Percentiles rank a stretch among this genome's conserved stretches.
Evolutionary conservation across 1,284 basidiomycete genomes (phyloP).

Genomic region (Moesziomyces sp.): DNA sequence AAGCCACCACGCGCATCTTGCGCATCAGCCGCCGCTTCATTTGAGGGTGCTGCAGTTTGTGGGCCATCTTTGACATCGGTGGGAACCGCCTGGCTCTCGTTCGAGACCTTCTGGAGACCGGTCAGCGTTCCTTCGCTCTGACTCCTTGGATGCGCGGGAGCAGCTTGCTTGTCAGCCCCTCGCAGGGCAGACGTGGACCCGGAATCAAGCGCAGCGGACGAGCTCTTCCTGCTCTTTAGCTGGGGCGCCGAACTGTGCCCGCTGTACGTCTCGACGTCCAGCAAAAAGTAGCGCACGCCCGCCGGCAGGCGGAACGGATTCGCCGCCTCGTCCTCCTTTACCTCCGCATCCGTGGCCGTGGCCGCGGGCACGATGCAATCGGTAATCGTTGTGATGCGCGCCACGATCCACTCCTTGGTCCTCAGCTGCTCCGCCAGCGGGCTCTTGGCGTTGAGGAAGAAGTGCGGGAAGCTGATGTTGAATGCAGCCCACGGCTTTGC

Average conservation of each 20-base stretch:
- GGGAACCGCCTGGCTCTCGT: neutral
- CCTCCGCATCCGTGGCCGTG: neutral
- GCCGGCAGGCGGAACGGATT: constrained; percentile 77
- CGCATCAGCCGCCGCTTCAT: neutral
- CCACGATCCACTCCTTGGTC: constrained; percentile 85
- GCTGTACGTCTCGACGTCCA: constrained; percentile 82
- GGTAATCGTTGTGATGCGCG: constrained; percentile 85
- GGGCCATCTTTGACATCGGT: neutral
- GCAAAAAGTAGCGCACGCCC: constrained; percentile 90
- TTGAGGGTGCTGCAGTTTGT: neutral
- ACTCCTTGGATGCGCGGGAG: constrained; percentile 19
- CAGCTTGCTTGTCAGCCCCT: constrained; percentile 5
- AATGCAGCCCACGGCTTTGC: constrained; percentile 62
- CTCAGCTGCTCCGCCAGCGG: constrained; percentile 77
- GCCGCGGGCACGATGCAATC: constrained; percentile 74
- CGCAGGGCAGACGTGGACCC: neutral
- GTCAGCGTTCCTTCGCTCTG: constrained; percentile 22
- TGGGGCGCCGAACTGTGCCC: constrained; percentile 34
- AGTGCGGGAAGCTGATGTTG: constrained; percentile 87
- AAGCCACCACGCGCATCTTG: neutral
- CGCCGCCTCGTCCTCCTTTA: constrained; percentile 13
- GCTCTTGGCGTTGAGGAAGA: constrained; percentile 85
- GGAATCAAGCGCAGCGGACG: constrained; percentile 21
- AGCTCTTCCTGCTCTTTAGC: constrained; percentile 34
- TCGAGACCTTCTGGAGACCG: neutral